Evolutionary conservation across 768 basidiomycete genomes (phyloP), one percentile per base, ranked within the genome.

Genomic region (Collybia sordida): DNA sequence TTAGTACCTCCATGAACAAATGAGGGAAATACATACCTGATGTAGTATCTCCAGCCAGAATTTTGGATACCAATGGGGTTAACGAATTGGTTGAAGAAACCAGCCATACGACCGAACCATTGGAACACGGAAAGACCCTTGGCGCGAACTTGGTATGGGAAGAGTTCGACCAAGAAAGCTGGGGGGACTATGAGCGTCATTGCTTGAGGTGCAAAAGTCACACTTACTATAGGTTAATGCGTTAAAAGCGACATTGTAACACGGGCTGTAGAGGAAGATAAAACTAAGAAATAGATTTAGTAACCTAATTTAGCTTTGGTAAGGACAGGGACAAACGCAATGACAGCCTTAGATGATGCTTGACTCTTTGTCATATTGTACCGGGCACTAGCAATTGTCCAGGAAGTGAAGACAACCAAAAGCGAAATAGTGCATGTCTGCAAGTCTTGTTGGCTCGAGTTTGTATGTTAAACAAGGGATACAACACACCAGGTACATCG

Each of bases 131-230:
- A 67, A 45, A 86, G 75, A 34, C 85, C 85, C 61, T 77, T 79
- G 1, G 84, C 76, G 49, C 85, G 81, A 23, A 75, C 74, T 53
- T 81, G 77, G 68, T 72, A 86, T 0, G 85, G 84, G 72, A 86
- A 85, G 25, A 86, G 60, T 57, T 86, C 85, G n/a, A 85, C 82
- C 52, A 85, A 64, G 73, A 73, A 84, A 4, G 83, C 82, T 82
- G 55, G 21, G 25, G 19, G 48, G 72, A 74, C 76, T 35, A 78
- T 62, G 7, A 73, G 45, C n/a, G 74, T 58, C 19, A 80, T 58
- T 4, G 76, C 53, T 78, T 74, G 2, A 65, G 59, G 75, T 75
- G 41, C 1, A 27, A 35, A 31, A 12, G 9, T 31, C 3, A 4
- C 11, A 3, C 31, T 31, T 31, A 60, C 79, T 74, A 58, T 81